These are phyloP conservation scores for Kentomonas sorsogonicus DNA, from an alignment of 208 protist species.

Conservation along the genomic window DNA sequence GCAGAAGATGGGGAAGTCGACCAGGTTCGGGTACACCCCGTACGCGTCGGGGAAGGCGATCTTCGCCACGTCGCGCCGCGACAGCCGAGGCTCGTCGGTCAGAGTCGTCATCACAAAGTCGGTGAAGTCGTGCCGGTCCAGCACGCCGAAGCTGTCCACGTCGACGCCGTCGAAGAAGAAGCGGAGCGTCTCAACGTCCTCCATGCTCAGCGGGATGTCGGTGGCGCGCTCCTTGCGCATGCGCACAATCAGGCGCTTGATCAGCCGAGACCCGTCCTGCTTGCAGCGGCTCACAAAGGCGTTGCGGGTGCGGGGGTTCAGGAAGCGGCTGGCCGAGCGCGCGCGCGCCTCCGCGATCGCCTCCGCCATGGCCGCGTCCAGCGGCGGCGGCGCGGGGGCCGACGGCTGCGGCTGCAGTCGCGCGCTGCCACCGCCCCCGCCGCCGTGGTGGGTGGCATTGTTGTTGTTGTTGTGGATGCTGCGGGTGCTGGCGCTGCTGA, in stretches of 20 bases:
- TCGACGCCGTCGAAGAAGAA: constrained; percentile 68
- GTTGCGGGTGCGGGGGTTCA: constrained; percentile 25
- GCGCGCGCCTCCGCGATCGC: constrained; percentile 22
- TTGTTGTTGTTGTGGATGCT: too few species aligned
- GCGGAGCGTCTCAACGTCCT: constrained; percentile 54
- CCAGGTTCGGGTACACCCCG: constrained; percentile 22
- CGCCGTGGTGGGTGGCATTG: too few species aligned
- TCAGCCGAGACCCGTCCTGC: constrained; percentile 27
- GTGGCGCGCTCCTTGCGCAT: constrained; percentile 35
- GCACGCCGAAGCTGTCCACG: constrained; percentile 46
- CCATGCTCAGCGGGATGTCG: constrained; percentile 60
- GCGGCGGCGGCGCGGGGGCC: constrained; percentile 14
- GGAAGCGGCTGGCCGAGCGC: constrained; percentile 23
- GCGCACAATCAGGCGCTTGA: constrained; percentile 53
- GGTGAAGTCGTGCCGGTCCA: constrained; percentile 43
- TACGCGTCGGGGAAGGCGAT: constrained; percentile 26
- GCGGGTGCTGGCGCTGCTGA: too few species aligned
- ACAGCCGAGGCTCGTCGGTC: constrained; percentile 24
- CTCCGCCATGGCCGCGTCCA: constrained; percentile 21
- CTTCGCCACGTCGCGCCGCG: constrained; percentile 29
- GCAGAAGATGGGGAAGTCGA: constrained; percentile 69
- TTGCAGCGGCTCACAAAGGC: constrained; percentile 49
- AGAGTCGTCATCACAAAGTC: constrained; percentile 54
- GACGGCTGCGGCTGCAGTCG: neutral
- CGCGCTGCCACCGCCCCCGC: too few species aligned